phyloP scores from a whole-genome alignment of 176 grass and related monocot species.

The Cymbopogon citratus region DNA sequence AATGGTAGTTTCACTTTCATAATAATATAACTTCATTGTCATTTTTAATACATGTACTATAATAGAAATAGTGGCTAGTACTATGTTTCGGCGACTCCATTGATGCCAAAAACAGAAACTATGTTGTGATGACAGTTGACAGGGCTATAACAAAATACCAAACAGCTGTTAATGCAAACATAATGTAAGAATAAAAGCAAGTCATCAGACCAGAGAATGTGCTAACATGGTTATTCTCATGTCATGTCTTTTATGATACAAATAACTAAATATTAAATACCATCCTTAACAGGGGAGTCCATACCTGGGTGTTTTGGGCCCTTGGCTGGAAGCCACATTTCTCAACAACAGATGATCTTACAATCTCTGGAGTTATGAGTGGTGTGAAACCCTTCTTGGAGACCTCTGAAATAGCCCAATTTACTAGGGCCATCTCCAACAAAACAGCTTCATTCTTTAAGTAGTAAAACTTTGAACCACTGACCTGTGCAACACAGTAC shows the following conservation, averaged over 20 bases:
- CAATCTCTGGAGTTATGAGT: slow-evolving; percentile 95
- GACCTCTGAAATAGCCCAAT: slow-evolving; percentile 79
- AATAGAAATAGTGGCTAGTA: neutral
- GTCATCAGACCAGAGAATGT: neutral
- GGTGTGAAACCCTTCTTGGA: slow-evolving; percentile 85
- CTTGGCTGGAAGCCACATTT: slow-evolving; percentile 97
- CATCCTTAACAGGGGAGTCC: neutral
- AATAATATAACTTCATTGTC: neutral
- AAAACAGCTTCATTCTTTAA: slow-evolving; percentile 97
- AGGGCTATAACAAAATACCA: neutral
- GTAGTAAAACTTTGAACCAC: slow-evolving; percentile 97
- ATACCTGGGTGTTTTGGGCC: slow-evolving; percentile 87
- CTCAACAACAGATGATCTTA: slow-evolving; percentile 85
- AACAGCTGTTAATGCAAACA: neutral
- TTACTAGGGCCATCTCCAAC: slow-evolving; percentile 84
- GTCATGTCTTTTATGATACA: neutral
- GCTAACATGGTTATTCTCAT: neutral
- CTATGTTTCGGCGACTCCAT: neutral
- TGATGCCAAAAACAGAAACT: neutral
- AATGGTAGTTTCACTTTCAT: neutral
- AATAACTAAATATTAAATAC: neutral
- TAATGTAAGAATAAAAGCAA: neutral
- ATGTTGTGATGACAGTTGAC: neutral
- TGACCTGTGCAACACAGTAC: slow-evolving; percentile 50
- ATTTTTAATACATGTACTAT: neutral